A percentile compares a stretch with the other conserved stretches of the same genome.
phyloP scores from a whole-genome alignment of 306 rosid genomes.

The Trichosanthes cucumerina region DNA sequence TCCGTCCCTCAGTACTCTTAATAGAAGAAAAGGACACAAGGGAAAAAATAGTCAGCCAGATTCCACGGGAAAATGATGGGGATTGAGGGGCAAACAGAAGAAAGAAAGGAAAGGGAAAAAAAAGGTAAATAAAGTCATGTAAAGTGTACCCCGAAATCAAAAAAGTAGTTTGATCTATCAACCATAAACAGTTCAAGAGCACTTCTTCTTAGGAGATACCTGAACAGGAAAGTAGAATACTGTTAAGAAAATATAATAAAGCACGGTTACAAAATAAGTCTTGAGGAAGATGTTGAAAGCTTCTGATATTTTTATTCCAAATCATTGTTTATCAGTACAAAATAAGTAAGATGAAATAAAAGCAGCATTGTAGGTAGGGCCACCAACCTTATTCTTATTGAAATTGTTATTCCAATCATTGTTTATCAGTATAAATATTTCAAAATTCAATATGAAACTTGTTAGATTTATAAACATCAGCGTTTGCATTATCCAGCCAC shows the following conservation, averaged over 20 bases:
- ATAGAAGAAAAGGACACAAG: conserved; percentile 9
- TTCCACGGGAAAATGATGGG: neutral
- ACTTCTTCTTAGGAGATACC: conserved; percentile 95
- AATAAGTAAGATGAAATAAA: neutral
- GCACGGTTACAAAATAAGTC: neutral
- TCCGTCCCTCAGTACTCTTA: conserved; percentile 75
- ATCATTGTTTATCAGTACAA: no score
- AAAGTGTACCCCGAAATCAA: conserved; percentile 78
- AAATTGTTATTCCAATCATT: neutral
- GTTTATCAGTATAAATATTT: neutral
- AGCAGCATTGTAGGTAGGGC: neutral
- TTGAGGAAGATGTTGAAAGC: neutral
- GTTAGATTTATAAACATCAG: neutral
- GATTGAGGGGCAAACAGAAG: neutral
- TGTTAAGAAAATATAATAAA: neutral
- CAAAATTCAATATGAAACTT: neutral
- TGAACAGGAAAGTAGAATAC: conserved; percentile 15
- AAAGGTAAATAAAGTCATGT: neutral
- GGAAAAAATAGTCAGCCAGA: conserved; percentile 1
- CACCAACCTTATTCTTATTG: neutral
- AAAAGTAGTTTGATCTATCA: conserved; percentile 87
- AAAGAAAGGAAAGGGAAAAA: neutral
- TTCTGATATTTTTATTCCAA: no score
- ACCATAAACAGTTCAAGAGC: conserved; percentile 92
- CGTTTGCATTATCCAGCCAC: neutral